Base-by-base conservation (phyloP, 129 eudicot genomes). In the Solidago caesia region DNA sequence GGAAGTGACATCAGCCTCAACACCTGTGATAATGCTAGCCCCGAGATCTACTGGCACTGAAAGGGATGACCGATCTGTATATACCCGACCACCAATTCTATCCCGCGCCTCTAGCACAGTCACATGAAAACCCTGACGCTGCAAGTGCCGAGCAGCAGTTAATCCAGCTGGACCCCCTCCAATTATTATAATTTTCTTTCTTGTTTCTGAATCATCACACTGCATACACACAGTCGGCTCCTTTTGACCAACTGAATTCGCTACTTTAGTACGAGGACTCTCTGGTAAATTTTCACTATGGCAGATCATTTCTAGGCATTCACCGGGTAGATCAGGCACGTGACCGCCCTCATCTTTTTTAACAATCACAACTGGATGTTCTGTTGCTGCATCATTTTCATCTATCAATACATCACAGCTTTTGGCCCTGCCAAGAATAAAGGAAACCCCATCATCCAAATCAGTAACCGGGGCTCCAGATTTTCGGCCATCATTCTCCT, bases 41-140 rank as follows among this genome's bases (percentile, higher is more conserved):
- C 99, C 99, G 59, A 95, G 99, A 83, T 95, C 99, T 60, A 95
- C 99, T 4, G 97, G 99, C 55, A 95, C 99, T n/a, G 96, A 91
- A 60, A 91, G 96, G 61, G 99, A 95, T 56, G 87, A 82, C 45
- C 74, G 88, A 52, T 91, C 99, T 1, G 99, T 95, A 87, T 82
- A 88, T 79, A 95, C 97, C 47, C 99, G 99, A 29, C 99, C 99
- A 14, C 99, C 99, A 43, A 91, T 77, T 88, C 99, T 89, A 84
- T 82, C 82, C 77, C 99, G 87, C 44, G 92, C 96, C 90, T 95
- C 99, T 64, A 95, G 83, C 70, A 95, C 85, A 21, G 87, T 91
- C 46, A 89, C 99, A 77, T 75, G 73, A 68, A 85, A 95, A 60
- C 99, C 99, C 73, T 87, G 92, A 63, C 97, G 87, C 70, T 89